Evolutionary conservation across 352 stramenopile species (phyloP).

Genomic region (Phytopythium ostracodes): DNA sequence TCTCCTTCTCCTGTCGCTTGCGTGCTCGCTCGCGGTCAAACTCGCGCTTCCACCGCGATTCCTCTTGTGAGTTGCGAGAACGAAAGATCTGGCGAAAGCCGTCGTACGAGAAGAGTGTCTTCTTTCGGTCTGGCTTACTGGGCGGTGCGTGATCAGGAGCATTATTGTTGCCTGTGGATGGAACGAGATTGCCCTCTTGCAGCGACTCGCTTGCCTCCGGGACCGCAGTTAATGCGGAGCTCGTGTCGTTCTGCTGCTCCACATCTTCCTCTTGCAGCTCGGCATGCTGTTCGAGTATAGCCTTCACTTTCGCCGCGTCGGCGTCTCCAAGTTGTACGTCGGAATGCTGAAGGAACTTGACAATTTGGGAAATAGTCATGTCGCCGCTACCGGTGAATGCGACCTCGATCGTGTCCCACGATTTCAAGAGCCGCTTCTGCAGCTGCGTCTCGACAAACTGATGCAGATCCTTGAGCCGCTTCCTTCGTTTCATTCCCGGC

Average conservation of each 20-base stretch:
- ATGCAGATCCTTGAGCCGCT: conserved; percentile 58
- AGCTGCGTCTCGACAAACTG: conserved; percentile 60
- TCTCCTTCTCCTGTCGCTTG: conserved; percentile 58
- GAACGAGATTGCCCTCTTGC: not conserved
- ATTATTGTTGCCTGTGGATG: not conserved
- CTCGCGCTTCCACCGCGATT: conserved; percentile 55
- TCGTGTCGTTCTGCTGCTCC: not conserved
- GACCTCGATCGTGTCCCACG: conserved; percentile 72
- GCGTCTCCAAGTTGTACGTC: conserved; percentile 55
- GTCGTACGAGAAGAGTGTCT: conserved; percentile 48
- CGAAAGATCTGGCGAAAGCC: conserved; percentile 66
- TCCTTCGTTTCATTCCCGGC: conserved; percentile 46
- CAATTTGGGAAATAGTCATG: conserved; percentile 58
- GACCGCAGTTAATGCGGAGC: not conserved
- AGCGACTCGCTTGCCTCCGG: not conserved
- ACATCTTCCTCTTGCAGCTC: conserved; percentile 11
- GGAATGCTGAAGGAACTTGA: conserved; percentile 69
- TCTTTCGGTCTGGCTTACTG: conserved; percentile 12
- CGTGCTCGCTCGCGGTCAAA: conserved; percentile 62
- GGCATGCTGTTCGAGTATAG: conserved; percentile 54
- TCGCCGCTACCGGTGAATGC: conserved; percentile 59
- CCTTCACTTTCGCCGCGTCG: conserved; percentile 54
- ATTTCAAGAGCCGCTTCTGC: conserved; percentile 60
- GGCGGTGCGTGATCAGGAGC: not conserved
- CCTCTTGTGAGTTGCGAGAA: conserved; percentile 39